Conservation (phyloP, 164 flowering plant genomes). For the Euptelea pleiosperma region DNA sequence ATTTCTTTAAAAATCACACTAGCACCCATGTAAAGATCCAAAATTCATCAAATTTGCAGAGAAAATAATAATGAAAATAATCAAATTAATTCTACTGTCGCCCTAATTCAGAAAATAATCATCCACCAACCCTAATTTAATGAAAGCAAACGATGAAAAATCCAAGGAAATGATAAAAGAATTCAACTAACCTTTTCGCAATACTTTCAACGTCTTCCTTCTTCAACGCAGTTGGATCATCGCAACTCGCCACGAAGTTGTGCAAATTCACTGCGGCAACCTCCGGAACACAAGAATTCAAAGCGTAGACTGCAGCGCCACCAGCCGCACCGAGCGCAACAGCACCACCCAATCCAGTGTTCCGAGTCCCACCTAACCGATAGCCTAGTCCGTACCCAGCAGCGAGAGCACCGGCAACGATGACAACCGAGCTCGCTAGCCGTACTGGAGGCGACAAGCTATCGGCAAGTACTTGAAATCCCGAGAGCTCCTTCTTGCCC, state of each 20-base stretch:
- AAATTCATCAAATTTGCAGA: no score
- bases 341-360: constrained; percentile 65
- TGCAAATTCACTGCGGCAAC: constrained; percentile 83
- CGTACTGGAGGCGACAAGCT: constrained; percentile 59
- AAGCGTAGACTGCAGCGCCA: constrained; percentile 64
- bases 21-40: no score
- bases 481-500: constrained; percentile 57
- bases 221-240: constrained; percentile 58
- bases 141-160: no score
- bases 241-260: constrained; percentile 62
- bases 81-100: no score
- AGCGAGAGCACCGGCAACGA: constrained; percentile 69
- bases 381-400: constrained; percentile 73
- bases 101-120: no score
- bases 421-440: constrained; percentile 48
- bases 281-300: constrained; percentile 75
- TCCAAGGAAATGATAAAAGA: no score
- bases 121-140: no score
- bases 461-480: constrained; percentile 53
- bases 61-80: no score
- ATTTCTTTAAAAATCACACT: no score
- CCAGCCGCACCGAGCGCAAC: constrained; percentile 71
- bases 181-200: constrained; percentile 70
- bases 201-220: constrained; percentile 68
- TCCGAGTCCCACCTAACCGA: constrained; percentile 42